Percentiles rank a stretch among this genome's conserved stretches.
phyloP scores from a whole-genome alignment of 768 basidiomycete species.

The Tricholoma hemisulphureum region DNA sequence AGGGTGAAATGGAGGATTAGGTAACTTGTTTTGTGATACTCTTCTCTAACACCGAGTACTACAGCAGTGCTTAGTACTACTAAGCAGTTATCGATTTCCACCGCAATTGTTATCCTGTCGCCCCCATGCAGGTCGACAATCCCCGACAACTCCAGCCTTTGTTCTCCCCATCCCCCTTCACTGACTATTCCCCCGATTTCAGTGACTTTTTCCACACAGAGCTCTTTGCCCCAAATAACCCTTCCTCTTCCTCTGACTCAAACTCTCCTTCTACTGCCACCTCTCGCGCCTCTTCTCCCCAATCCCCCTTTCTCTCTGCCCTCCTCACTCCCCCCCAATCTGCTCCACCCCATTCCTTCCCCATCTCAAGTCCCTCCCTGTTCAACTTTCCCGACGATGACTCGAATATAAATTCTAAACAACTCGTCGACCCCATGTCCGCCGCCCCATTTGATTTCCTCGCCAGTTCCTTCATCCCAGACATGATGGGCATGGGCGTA shows the following conservation, averaged over 20 bases:
- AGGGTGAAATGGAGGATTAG: not conserved
- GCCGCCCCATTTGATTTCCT: slow-evolving; percentile 40
- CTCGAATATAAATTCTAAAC: slow-evolving; percentile 32
- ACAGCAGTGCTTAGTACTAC: no score
- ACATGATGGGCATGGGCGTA: slow-evolving; percentile 21
- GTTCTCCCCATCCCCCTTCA: slow-evolving; percentile 20
- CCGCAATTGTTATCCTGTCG: no score
- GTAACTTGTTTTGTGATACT: not conserved
- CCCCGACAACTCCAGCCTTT: slow-evolving; percentile 24
- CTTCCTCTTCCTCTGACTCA: slow-evolving; percentile 13
- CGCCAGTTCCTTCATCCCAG: slow-evolving; percentile 27
- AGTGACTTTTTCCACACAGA: slow-evolving; percentile 67
- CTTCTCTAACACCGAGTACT: no score
- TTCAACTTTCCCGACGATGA: slow-evolving; percentile 50
- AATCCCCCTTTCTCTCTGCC: slow-evolving; percentile 38
- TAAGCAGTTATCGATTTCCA: not conserved
- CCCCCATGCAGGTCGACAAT: slow-evolving; percentile 48
- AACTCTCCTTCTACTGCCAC: slow-evolving; percentile 39
- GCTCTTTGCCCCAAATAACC: slow-evolving; percentile 39
- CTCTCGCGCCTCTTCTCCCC: slow-evolving; percentile 42
- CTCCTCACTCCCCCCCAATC: slow-evolving; percentile 50
- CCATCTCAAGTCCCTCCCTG: slow-evolving; percentile 36
- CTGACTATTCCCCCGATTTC: slow-evolving; percentile 40
- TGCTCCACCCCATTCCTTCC: slow-evolving; percentile 32
- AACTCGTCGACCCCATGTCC: slow-evolving; percentile 22